These are phyloP conservation scores for Penicillium simplicissimum DNA, from an alignment of 495 filamentous ascomycete genomes.

Conservation along the genomic window DNA sequence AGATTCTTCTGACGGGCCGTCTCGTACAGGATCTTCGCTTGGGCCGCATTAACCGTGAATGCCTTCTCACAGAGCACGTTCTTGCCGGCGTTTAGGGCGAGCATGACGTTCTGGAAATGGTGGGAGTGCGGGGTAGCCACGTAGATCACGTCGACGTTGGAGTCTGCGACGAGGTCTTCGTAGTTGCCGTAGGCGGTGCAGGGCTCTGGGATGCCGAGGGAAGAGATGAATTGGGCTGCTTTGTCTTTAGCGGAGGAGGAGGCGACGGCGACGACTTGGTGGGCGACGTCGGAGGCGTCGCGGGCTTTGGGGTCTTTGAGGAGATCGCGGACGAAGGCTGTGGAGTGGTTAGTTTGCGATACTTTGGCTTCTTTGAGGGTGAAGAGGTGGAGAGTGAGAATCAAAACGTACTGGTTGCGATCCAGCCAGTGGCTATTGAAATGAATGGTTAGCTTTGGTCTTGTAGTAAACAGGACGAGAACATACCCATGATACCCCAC, in stretches of 20 bases:
- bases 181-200: conserved; percentile 82
- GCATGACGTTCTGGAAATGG: conserved; percentile 89
- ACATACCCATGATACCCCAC: conserved; percentile 76
- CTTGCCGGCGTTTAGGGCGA: conserved; percentile 80
- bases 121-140: conserved; percentile 94
- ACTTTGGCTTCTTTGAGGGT: neutral
- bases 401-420: conserved; percentile 63
- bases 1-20: conserved; percentile 76
- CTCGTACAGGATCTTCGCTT: conserved; percentile 72
- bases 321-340: conserved; percentile 82
- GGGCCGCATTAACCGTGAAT: conserved; percentile 84
- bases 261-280: conserved; percentile 78
- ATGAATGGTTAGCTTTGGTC: conserved; percentile 18
- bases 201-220: conserved; percentile 60
- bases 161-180: conserved; percentile 72
- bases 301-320: conserved; percentile 73
- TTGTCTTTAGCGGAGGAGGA: conserved; percentile 71
- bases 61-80: conserved; percentile 92
- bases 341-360: neutral
- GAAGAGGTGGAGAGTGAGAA: neutral
- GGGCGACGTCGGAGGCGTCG: conserved; percentile 69
- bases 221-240: conserved; percentile 70
- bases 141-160: conserved; percentile 84
- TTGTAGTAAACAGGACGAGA: neutral
- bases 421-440: conserved; percentile 68